phyloP scores from a whole-genome alignment of 1,284 basidiomycete genomes.

The Boletus semigastroideus region DNA sequence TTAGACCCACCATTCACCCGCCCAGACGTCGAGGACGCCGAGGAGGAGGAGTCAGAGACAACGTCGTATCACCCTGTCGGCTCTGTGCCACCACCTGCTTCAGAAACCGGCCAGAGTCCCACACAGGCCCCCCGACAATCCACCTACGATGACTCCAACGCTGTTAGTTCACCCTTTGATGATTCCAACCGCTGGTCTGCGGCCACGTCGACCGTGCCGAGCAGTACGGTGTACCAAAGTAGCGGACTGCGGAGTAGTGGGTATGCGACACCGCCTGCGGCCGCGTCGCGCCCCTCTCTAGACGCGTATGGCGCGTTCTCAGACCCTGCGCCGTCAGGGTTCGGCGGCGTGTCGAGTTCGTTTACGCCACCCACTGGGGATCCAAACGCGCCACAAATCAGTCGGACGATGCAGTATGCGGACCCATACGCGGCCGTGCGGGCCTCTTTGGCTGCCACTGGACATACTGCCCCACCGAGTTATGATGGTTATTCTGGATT shows the following conservation, averaged over 20 bases:
- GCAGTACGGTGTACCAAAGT: constrained; percentile 36
- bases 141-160: constrained; percentile 40
- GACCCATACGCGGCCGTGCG: constrained; percentile 79
- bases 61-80: constrained; percentile 42
- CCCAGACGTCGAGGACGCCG: constrained; percentile 43
- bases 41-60: constrained; percentile 45
- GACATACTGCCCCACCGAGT: constrained; percentile 40
- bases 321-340: constrained; percentile 75
- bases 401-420: constrained; percentile 86
- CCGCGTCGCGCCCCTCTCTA: constrained; percentile 61
- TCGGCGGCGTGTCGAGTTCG: constrained; percentile 37
- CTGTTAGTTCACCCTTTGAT: constrained; percentile 49
- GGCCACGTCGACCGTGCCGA: constrained; percentile 29
- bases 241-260: constrained; percentile 25
- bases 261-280: constrained; percentile 31
- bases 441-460: constrained; percentile 40
- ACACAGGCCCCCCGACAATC: constrained; percentile 33
- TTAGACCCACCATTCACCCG: constrained; percentile 71
- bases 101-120: constrained; percentile 29
- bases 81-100: constrained; percentile 19
- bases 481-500: constrained; percentile 48
- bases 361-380: constrained; percentile 36
- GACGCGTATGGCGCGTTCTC: constrained; percentile 87
- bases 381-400: constrained; percentile 52
- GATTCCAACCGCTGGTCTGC: constrained; percentile 53